Conservation (phyloP, 2,329 filamentous ascomycete species). For the Aspergillus caelatus region DNA sequence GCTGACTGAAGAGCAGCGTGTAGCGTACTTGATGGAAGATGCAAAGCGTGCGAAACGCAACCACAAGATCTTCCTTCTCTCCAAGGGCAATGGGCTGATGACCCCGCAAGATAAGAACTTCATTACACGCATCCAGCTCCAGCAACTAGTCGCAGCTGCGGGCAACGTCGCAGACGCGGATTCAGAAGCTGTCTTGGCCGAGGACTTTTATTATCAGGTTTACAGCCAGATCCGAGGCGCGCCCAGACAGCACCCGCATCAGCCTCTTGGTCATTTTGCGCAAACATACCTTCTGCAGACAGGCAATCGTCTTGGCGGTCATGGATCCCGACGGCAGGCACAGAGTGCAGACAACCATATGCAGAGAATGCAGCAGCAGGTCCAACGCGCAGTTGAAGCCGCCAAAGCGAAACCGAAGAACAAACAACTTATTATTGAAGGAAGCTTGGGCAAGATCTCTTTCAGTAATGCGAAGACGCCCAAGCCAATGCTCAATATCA, state of each 20-base stretch:
- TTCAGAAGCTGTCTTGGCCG: constrained; percentile 76
- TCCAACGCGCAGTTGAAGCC: constrained; percentile 93
- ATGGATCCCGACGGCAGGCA: constrained; percentile 68
- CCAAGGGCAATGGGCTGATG: constrained; percentile 95
- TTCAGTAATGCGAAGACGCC: constrained; percentile 99
- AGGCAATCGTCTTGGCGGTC: constrained; percentile 74
- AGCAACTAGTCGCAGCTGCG: constrained; percentile 91
- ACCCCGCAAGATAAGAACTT: constrained; percentile 99
- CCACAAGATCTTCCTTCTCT: constrained; percentile 93
- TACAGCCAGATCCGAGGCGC: constrained; percentile 91
- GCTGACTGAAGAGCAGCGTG: constrained; percentile 81
- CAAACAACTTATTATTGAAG: constrained; percentile 93
- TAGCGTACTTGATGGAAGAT: constrained; percentile 83
- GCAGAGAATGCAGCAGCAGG: constrained; percentile 98
- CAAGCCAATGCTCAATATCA: constrained; percentile 92
- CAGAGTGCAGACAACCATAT: constrained; percentile 93
- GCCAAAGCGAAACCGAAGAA: constrained; percentile 98
- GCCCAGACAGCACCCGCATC: constrained; percentile 85
- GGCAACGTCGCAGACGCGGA: constrained; percentile 81
- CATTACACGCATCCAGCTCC: constrained; percentile 94
- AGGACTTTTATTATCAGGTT: constrained; percentile 99
- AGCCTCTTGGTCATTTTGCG: constrained; percentile 92
- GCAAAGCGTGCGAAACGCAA: constrained; percentile 95
- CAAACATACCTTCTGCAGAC: constrained; percentile 98
- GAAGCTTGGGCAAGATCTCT: constrained; percentile 94